A percentile compares a stretch with the other conserved stretches of the same genome.
phyloP scores from a whole-genome alignment of 345 rosid genomes.

The Populus alba region DNA sequence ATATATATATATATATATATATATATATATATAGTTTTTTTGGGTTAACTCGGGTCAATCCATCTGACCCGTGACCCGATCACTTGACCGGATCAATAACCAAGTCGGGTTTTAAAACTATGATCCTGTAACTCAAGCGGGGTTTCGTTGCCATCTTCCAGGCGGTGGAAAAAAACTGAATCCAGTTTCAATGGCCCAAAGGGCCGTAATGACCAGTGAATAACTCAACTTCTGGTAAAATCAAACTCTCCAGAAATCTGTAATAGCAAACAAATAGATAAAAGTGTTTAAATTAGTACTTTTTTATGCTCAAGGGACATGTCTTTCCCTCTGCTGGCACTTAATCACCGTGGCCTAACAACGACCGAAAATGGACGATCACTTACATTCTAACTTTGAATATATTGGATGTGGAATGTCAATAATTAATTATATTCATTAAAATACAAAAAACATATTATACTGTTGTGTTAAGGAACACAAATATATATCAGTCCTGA shows the following conservation, averaged over 20 bases:
- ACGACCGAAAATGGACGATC: not conserved
- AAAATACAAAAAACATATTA: too few species aligned
- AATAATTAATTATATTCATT: too few species aligned
- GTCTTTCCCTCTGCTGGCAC: not conserved
- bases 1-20: too few species aligned
- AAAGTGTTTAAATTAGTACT: not conserved
- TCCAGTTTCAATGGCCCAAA: conserved; percentile 78
- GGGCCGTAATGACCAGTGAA: conserved; percentile 50
- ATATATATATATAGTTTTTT: too few species aligned
- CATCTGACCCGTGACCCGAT: too few species aligned
- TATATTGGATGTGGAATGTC: too few species aligned
- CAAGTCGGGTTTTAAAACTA: too few species aligned
- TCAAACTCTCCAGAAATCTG: conserved; percentile 65
- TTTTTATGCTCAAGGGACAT: not conserved
- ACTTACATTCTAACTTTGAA: not conserved
- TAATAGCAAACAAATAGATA: not conserved
- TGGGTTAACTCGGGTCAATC: too few species aligned
- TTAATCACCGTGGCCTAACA: not conserved
- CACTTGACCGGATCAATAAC: too few species aligned
- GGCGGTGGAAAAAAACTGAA: conserved; percentile 73
- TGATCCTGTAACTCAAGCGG: conserved; percentile 47
- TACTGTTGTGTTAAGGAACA: not conserved
- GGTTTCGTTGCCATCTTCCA: conserved; percentile 52
- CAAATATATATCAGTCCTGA: too few species aligned
- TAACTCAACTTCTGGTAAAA: conserved; percentile 52